These are phyloP conservation scores for Nicotiana noctiflora DNA, from an alignment of 257 asterid species.

Conservation along the genomic window DNA sequence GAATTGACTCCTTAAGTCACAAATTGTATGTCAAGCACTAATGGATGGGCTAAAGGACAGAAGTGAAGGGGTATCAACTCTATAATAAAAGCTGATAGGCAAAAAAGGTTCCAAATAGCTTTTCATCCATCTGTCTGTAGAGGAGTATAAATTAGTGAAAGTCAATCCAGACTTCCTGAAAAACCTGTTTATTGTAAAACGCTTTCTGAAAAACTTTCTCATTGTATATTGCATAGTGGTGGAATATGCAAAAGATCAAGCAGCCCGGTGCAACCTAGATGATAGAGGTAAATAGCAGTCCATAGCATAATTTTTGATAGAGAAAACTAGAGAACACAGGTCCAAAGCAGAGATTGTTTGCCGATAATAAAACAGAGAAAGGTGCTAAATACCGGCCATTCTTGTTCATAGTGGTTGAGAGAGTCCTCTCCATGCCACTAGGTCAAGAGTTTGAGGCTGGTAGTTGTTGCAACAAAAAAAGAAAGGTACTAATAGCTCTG, in stretches of 20 bases:
- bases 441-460: too few relatives aligned
- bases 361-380: background rate
- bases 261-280: background rate
- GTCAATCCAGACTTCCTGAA: background rate
- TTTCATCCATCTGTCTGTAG: background rate
- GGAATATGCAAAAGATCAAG: background rate
- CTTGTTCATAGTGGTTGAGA: too few relatives aligned
- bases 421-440: too few relatives aligned
- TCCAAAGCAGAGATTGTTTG: background rate
- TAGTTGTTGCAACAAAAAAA: too few relatives aligned
- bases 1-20: background rate
- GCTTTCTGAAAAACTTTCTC: background rate
- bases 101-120: background rate
- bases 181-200: background rate
- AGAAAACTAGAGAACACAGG: background rate
- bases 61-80: background rate
- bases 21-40: background rate
- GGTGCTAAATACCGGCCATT: background rate
- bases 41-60: background rate
- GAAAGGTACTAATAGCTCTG: background rate
- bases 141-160: background rate
- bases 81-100: background rate
- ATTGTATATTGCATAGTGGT: background rate
- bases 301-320: background rate
- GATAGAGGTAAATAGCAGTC: background rate